phyloP scores from a whole-genome alignment of 345 rosid species.

The Melaleuca alternifolia region DNA sequence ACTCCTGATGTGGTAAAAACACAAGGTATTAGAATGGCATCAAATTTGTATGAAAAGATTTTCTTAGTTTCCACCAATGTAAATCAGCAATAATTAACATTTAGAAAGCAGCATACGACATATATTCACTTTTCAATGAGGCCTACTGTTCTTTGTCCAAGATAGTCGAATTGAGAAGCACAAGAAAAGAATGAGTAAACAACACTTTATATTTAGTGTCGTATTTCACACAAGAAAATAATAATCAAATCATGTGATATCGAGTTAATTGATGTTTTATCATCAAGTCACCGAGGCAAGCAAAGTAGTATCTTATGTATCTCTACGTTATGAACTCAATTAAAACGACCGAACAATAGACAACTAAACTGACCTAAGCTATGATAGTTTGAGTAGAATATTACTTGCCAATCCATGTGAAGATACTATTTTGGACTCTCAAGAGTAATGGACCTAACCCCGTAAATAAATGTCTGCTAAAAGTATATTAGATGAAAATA shows the following conservation, averaged over 20 bases:
- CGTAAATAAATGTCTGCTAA: background rate
- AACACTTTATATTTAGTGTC: background rate
- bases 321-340: background rate
- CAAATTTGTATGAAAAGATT: background rate
- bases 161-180: background rate
- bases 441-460: background rate
- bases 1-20: background rate
- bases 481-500: background rate
- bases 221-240: background rate
- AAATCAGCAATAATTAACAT: background rate
- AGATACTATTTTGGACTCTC: no score
- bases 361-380: no score
- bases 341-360: fast-evolving
- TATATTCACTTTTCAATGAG: background rate
- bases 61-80: background rate
- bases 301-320: background rate
- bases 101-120: background rate
- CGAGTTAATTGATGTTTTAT: background rate
- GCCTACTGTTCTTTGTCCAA: background rate
- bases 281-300: background rate
- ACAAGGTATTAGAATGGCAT: background rate
- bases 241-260: no score
- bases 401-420: no score
- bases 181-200: background rate
- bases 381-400: no score